Evolutionary conservation across 768 basidiomycete species (phyloP), one percentile per base, ranked within the genome.

Genomic region (Boletus edulis): DNA sequence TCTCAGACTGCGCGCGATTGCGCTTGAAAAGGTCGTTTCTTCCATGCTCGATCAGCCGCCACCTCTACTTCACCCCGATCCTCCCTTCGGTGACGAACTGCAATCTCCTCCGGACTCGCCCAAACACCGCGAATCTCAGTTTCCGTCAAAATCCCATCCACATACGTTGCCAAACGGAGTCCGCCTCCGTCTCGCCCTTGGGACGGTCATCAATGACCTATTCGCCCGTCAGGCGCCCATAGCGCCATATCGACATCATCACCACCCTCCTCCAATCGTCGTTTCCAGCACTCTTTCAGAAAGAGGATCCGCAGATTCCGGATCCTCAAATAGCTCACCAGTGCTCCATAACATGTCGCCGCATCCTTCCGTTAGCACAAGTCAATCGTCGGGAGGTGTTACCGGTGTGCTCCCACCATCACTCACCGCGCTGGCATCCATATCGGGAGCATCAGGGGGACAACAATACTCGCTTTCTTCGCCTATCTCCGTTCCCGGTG

Each of bases 1-100:
- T 48, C 79, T 91, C 34, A 77, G 87, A 52, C 75, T 89, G 29
- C 84, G 88, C 29, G 87, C 91, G 1, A 89, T 92, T 59, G 86
- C 87, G 13, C 78, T 93, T 18, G 91, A 93, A 69, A 91, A 90
- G 64, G 89, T 93, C 41, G 80, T 90, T 46, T 83, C 81, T 1
- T 79, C 85, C 43, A 91, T 93, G 89, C 81, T 93, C 14, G 83
- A 84, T 51, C 89, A 91, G 58, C 86, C 87, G 0, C 90, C 90
- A 2, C 80, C 82, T 1, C 70, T 83, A 11, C 82, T 83, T 13
- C 82, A 82, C 32, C 81, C 82, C 5, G 71, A 78, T 35, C 76
- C 57, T 37, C 40, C 46, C 34, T 46, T 80, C 40, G 81, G 79
- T 34, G 83, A 83, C 27, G 84, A 82, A 56, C 58, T 75, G 13